These are phyloP conservation scores for Aspergillus jensenii DNA, from an alignment of 2,329 filamentous ascomycete species.

Conservation along the genomic window DNA sequence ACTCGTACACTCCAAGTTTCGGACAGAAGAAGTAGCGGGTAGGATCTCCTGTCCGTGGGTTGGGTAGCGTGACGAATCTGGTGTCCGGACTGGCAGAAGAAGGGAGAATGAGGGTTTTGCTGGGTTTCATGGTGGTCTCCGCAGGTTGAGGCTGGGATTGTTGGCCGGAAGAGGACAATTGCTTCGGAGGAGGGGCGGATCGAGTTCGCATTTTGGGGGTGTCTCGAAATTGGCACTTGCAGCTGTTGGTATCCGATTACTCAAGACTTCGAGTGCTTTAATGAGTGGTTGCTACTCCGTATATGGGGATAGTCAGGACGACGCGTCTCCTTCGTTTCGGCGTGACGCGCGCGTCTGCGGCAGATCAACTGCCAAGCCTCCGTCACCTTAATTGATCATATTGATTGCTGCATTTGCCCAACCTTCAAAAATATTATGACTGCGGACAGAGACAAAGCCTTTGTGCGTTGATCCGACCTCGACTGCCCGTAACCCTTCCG, in stretches of 20 bases:
- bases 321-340: neutral
- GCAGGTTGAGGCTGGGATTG: conserved; percentile 18
- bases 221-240: neutral
- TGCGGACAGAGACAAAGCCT: neutral
- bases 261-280: neutral
- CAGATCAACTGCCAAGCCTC: conserved; percentile 2
- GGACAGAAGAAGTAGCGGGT: conserved; percentile 62
- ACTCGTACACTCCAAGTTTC: conserved; percentile 59
- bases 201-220: conserved; percentile 29
- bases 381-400: neutral
- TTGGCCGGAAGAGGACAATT: conserved; percentile 18
- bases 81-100: conserved; percentile 51
- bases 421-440: neutral
- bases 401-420: neutral
- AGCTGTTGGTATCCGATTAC: neutral
- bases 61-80: conserved; percentile 56
- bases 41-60: conserved; percentile 51
- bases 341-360: conserved; percentile 3
- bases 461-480: neutral
- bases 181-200: conserved; percentile 10
- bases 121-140: conserved; percentile 28
- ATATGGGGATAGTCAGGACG: neutral
- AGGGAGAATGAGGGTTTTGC: conserved; percentile 59
- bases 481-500: neutral
- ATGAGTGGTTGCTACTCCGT: neutral